Evolutionary conservation across 345 rosid genomes (phyloP).

Genomic region (Euphorbia pulcherrima): DNA sequence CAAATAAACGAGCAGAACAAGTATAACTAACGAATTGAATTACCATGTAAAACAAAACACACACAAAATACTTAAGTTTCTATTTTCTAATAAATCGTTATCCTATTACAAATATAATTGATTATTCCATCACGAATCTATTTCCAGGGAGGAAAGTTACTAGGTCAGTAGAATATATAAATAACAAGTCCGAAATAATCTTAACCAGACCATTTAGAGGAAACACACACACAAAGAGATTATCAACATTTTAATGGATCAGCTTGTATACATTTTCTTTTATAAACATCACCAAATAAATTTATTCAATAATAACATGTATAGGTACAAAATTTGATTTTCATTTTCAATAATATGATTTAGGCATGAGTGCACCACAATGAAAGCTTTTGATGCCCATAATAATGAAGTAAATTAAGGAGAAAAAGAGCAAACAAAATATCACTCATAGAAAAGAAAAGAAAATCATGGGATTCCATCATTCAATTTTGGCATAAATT

Average conservation of each 20-base stretch:
- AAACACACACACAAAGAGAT: not conserved
- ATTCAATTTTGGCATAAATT: not conserved
- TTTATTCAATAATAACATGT: not conserved
- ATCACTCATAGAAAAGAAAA: too few species aligned
- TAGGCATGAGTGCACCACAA: not conserved
- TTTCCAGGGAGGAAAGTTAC: too few species aligned
- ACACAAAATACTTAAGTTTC: too few species aligned
- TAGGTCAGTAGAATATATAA: too few species aligned
- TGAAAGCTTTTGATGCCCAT: not conserved
- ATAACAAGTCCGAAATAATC: not conserved
- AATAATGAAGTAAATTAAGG: too few species aligned
- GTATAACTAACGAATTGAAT: too few species aligned
- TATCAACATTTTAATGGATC: not conserved
- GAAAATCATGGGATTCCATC: not conserved
- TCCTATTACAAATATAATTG: too few species aligned
- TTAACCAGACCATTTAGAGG: not conserved
- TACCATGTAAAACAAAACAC: too few species aligned
- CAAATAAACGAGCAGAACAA: too few species aligned
- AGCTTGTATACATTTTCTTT: not conserved
- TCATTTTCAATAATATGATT: not conserved
- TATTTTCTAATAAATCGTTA: too few species aligned
- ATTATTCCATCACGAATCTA: too few species aligned
- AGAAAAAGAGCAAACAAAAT: too few species aligned
- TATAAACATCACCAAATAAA: not conserved
- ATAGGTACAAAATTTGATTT: not conserved